These are phyloP conservation scores for Nitzschia sp. DNA, from an alignment of 108 stramenopile species.

Conservation along the genomic window DNA sequence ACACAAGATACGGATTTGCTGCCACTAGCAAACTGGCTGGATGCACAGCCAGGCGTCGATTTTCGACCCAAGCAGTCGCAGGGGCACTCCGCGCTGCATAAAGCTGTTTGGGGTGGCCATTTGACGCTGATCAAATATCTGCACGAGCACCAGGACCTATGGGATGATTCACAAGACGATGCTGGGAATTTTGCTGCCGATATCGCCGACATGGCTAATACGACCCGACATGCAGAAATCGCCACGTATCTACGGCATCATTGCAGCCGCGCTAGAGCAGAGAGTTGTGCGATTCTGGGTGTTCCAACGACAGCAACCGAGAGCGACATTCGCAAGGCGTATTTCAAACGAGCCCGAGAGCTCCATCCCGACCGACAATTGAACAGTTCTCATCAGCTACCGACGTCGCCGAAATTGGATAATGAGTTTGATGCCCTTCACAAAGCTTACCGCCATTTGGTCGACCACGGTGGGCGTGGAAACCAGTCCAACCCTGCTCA, in stretches of 20 bases:
- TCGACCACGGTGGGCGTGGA: conserved; percentile 45
- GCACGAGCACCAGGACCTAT: conserved; percentile 60
- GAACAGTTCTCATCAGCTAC: conserved; percentile 32
- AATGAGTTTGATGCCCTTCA: conserved; percentile 33
- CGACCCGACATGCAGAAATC: conserved; percentile 47
- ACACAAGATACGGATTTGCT: conserved; percentile 29
- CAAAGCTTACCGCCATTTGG: conserved; percentile 51
- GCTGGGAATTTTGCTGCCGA: conserved; percentile 85
- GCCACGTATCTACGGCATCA: conserved; percentile 57
- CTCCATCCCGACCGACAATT: conserved; percentile 71
- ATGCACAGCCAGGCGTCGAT: conserved; percentile 20
- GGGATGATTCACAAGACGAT: conserved; percentile 62
- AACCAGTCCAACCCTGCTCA: conserved; percentile 55
- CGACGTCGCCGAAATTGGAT: conserved; percentile 10
- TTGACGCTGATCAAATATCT: conserved; percentile 60
- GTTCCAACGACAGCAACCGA: conserved; percentile 33
- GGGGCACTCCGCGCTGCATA: conserved; percentile 76
- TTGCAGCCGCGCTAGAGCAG: conserved; percentile 56
- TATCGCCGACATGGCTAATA: conserved; percentile 84
- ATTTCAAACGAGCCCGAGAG: conserved; percentile 46
- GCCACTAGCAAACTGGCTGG: conserved; percentile 43
- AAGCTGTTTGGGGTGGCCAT: conserved; percentile 87
- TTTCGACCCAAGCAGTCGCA: conserved; percentile 41
- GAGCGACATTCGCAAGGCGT: conserved; percentile 47
- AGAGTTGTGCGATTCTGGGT: conserved; percentile 59